Percentiles rank a stretch among this genome's conserved stretches.
Conservation (phyloP, 2,329 filamentous ascomycete species). For the Aspergillus terreus region DNA sequence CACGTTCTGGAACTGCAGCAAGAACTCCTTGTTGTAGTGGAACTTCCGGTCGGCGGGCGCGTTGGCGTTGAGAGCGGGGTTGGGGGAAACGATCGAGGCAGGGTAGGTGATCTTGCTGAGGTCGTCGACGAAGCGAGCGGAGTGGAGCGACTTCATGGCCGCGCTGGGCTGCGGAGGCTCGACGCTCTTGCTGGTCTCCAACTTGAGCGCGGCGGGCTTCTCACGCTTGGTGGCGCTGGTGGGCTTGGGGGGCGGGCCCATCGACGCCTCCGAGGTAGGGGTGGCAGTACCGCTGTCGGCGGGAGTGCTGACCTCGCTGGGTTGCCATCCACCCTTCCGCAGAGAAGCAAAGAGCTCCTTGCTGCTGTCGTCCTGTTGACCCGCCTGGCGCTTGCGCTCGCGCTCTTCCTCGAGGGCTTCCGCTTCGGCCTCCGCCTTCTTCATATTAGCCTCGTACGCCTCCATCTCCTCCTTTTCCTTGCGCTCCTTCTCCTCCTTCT, state of each 20-base stretch:
- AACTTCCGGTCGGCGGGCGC: conserved; percentile 75
- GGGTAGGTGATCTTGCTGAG: conserved; percentile 80
- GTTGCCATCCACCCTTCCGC: conserved; percentile 38
- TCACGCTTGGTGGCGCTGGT: conserved; percentile 59
- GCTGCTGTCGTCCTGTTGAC: conserved; percentile 28
- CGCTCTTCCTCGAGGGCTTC: conserved; percentile 45
- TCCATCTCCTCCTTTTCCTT: conserved; percentile 46
- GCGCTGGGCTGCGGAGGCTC: conserved; percentile 92
- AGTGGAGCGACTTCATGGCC: conserved; percentile 88
- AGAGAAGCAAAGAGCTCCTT: conserved; percentile 44
- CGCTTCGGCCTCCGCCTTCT: conserved; percentile 46
- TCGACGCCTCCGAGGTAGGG: conserved; percentile 43
- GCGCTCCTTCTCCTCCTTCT: conserved; percentile 54
- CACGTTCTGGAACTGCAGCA: conserved; percentile 92
- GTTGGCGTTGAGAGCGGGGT: conserved; percentile 76
- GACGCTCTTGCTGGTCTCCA: conserved; percentile 79
- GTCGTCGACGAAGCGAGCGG: conserved; percentile 80
- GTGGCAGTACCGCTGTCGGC: conserved; percentile 45
- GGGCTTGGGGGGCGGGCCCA: conserved; percentile 52
- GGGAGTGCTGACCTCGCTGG: conserved; percentile 38
- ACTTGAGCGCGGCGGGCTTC: conserved; percentile 85
- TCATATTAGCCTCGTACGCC: conserved; percentile 46
- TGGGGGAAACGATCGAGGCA: conserved; percentile 77
- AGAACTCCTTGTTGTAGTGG: conserved; percentile 92
- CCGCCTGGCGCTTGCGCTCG: conserved; percentile 38